Percentiles rank a stretch among this genome's conserved stretches.
Conservation (phyloP, 805 yeast genomes). For the Kuraishia hungarica region DNA sequence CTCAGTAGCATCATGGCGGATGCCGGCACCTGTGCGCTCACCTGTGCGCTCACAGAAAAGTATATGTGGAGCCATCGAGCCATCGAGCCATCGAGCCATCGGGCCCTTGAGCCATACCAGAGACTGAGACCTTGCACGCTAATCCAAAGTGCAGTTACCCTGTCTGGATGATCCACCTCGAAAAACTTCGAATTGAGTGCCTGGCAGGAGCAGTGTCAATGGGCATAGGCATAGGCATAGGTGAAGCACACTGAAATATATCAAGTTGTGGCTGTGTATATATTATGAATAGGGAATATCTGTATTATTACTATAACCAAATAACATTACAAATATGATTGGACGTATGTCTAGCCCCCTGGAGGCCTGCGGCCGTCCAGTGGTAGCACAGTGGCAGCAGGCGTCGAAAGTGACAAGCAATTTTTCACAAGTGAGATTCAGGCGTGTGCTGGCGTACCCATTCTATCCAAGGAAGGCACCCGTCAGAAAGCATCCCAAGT, state of each 20-base stretch:
- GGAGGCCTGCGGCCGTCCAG: background rate
- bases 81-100: too few species aligned
- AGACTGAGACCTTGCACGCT: background rate
- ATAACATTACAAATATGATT: background rate
- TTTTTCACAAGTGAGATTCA: conserved; percentile 30
- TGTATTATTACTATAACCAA: too few species aligned
- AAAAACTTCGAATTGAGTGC: background rate
- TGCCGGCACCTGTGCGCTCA: too few species aligned
- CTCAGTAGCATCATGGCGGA: too few species aligned
- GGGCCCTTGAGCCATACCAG: too few species aligned
- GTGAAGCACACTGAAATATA: background rate
- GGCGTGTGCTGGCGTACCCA: conserved; percentile 48
- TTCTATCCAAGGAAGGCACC: conserved; percentile 32
- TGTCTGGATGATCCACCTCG: background rate
- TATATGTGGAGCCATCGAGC: too few species aligned
- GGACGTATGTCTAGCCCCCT: background rate
- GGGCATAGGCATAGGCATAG: background rate
- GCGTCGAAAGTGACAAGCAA: background rate
- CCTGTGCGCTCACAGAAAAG: too few species aligned
- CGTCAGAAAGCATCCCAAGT: conserved; percentile 26
- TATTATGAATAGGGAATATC: background rate
- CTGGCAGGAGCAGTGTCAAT: background rate
- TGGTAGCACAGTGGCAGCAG: background rate
- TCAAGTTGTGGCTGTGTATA: background rate
- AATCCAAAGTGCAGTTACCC: background rate